Percentiles rank a stretch among this genome's conserved stretches.
These are phyloP conservation scores for Leishmania gerbilli DNA, from an alignment of 208 protist species.

Conservation along the genomic window DNA sequence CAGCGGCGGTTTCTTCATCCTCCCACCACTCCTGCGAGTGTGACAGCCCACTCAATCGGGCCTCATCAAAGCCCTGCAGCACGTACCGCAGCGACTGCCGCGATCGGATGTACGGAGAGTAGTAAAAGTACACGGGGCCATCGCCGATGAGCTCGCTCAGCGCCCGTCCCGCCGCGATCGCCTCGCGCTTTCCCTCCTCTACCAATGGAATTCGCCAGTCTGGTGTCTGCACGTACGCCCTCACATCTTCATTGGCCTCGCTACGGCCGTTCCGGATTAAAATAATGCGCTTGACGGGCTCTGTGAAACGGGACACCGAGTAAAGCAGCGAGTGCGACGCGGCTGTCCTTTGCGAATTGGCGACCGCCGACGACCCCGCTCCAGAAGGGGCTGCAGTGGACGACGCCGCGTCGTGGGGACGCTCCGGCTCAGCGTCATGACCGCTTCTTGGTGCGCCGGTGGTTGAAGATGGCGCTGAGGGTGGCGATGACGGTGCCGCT, in stretches of 20 bases:
- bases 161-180: slow-evolving; percentile 56
- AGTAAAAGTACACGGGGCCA: slow-evolving; percentile 89
- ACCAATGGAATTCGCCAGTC: slow-evolving; percentile 92
- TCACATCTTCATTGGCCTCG: slow-evolving; percentile 74
- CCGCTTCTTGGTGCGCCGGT: no score
- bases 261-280: slow-evolving; percentile 84
- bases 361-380: neutral
- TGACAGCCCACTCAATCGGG: slow-evolving; percentile 16
- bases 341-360: neutral
- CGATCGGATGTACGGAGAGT: slow-evolving; percentile 90
- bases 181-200: slow-evolving; percentile 69
- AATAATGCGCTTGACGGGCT: slow-evolving; percentile 91
- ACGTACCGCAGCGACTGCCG: slow-evolving; percentile 76
- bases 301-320: slow-evolving; percentile 41
- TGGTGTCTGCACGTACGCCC: slow-evolving; percentile 66
- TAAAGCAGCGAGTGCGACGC: slow-evolving; percentile 25
- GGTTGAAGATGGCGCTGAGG: neutral
- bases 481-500: neutral
- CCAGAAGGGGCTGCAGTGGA: neutral
- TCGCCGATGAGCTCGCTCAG: slow-evolving; percentile 76
- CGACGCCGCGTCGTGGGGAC: neutral
- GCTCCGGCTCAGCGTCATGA: neutral
- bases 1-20: slow-evolving; percentile 26
- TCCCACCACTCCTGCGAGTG: slow-evolving; percentile 44
- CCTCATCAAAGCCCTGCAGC: slow-evolving; percentile 77